Percentiles rank a stretch among this genome's conserved stretches.
These are phyloP conservation scores for Telopea speciosissima DNA, from an alignment of 177 flowering plant genomes.

Conservation along the genomic window DNA sequence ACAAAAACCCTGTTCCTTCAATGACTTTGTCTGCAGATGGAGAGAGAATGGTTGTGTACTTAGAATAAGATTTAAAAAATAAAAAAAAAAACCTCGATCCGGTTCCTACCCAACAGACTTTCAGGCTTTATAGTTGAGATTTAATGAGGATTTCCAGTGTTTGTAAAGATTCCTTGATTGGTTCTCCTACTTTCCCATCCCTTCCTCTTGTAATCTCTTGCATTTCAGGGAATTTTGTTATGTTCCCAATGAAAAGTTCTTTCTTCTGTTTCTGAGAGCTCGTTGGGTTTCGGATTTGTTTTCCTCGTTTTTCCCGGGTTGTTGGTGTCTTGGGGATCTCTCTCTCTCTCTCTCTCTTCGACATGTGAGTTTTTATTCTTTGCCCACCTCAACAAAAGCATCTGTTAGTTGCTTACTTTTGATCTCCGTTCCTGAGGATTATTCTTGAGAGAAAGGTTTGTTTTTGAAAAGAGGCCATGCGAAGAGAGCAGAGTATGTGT, in stretches of 20 bases:
- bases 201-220: constrained; percentile 1
- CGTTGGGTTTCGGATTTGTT: constrained; percentile 1
- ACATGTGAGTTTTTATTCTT: constrained; percentile 9
- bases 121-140: constrained; percentile 14
- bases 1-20: constrained; percentile 12
- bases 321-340: not conserved
- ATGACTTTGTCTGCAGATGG: constrained; percentile 34
- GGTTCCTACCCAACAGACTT: constrained; percentile 6
- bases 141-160: constrained; percentile 2
- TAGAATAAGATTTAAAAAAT: constrained; percentile 4
- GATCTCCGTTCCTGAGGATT: constrained; percentile 8
- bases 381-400: constrained; percentile 4
- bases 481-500: constrained; percentile 26
- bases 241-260: constrained; percentile 26
- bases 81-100: constrained; percentile 21
- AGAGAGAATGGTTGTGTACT: constrained; percentile 7
- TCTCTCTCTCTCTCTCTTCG: not conserved
- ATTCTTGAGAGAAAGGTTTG: constrained; percentile 20
- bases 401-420: constrained; percentile 7
- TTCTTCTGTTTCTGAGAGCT: not conserved
- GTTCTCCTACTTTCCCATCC: not conserved
- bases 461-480: constrained; percentile 17
- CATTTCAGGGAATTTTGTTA: constrained; percentile 23
- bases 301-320: not conserved
- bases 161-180: constrained; percentile 1